Percentiles rank a stretch among this genome's conserved stretches.
phyloP scores from a whole-genome alignment of 2,329 filamentous ascomycete genomes.

The Bipolaris bicolor region DNA sequence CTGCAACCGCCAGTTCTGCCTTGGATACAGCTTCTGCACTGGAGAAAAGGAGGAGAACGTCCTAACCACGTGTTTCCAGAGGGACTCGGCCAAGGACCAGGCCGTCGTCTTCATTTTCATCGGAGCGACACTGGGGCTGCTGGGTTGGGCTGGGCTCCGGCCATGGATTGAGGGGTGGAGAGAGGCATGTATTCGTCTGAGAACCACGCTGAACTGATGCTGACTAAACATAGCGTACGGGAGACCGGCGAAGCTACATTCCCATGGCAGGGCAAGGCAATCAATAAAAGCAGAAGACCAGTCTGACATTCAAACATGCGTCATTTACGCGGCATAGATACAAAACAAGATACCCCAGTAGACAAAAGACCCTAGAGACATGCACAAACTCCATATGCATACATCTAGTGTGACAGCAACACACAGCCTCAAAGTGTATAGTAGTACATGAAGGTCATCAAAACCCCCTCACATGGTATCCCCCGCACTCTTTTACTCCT shows the following conservation, averaged over 20 bases:
- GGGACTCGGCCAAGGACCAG: slow-evolving; percentile 71
- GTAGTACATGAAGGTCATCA: slow-evolving; percentile 39
- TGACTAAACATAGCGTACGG: slow-evolving; percentile 48
- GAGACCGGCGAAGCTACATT: slow-evolving; percentile 59
- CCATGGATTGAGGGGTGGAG: slow-evolving; percentile 65
- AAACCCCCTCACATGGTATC: slow-evolving; percentile 1
- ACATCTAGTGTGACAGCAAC: slow-evolving; percentile 42
- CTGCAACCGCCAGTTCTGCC: slow-evolving; percentile 71
- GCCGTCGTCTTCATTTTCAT: slow-evolving; percentile 71
- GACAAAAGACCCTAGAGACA: slow-evolving; percentile 26
- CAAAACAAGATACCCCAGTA: slow-evolving; percentile 36
- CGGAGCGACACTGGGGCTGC: slow-evolving; percentile 64
- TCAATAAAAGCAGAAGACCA: slow-evolving; percentile 1
- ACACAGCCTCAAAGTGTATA: slow-evolving; percentile 44
- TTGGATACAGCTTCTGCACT: slow-evolving; percentile 67
- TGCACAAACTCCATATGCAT: slow-evolving; percentile 42
- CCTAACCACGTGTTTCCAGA: slow-evolving; percentile 70
- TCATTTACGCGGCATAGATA: slow-evolving; percentile 30
- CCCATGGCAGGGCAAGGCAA: slow-evolving; percentile 53
- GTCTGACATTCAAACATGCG: slow-evolving; percentile 4
- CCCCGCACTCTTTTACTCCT: slow-evolving; percentile 26
- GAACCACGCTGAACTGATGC: not conserved
- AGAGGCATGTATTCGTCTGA: slow-evolving; percentile 51
- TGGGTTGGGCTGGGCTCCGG: slow-evolving; percentile 65
- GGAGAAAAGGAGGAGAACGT: slow-evolving; percentile 68